Conservation (phyloP, 768 basidiomycete genomes). For the Lentinus tigrinus region DNA sequence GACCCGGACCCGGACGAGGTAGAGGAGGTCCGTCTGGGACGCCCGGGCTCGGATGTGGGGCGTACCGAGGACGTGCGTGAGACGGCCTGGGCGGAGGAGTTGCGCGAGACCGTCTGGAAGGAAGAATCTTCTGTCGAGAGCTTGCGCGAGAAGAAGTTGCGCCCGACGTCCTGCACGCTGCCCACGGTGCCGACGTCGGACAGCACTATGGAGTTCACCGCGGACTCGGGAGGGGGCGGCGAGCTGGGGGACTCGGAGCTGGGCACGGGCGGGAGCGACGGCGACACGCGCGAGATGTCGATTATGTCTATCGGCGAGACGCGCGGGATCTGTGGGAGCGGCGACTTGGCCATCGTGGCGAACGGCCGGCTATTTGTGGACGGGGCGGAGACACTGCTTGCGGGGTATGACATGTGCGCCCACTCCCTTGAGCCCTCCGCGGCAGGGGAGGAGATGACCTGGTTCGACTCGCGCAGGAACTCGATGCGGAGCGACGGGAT, state of each 20-base stretch:
- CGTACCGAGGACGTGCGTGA: not conserved
- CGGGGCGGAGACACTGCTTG: slow-evolving; percentile 1
- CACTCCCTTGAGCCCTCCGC: not conserved
- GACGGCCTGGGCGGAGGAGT: slow-evolving; percentile 5
- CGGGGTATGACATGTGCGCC: not conserved
- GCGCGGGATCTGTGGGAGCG: not conserved
- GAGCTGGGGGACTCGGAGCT: too few species aligned
- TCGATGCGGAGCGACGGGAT: slow-evolving; percentile 12
- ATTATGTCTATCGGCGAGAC: not conserved
- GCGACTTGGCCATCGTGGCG: slow-evolving; percentile 4
- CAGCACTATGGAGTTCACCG: not conserved
- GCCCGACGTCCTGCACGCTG: slow-evolving; percentile 2
- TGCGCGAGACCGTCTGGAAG: slow-evolving; percentile 5
- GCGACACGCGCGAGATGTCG: not conserved
- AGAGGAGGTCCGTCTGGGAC: not conserved
- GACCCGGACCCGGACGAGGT: not conserved
- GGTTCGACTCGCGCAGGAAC: slow-evolving; percentile 11
- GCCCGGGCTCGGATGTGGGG: not conserved
- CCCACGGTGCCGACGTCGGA: not conserved
- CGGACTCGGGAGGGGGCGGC: not conserved
- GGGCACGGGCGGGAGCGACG: not conserved
- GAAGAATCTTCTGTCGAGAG: slow-evolving; percentile 2
- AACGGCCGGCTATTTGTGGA: slow-evolving; percentile 13
- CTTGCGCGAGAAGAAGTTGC: slow-evolving; percentile 14
- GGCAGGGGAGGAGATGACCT: slow-evolving; percentile 6